Conservation (phyloP, 768 basidiomycete species). For the Rubroboletus pulcherrimus region DNA sequence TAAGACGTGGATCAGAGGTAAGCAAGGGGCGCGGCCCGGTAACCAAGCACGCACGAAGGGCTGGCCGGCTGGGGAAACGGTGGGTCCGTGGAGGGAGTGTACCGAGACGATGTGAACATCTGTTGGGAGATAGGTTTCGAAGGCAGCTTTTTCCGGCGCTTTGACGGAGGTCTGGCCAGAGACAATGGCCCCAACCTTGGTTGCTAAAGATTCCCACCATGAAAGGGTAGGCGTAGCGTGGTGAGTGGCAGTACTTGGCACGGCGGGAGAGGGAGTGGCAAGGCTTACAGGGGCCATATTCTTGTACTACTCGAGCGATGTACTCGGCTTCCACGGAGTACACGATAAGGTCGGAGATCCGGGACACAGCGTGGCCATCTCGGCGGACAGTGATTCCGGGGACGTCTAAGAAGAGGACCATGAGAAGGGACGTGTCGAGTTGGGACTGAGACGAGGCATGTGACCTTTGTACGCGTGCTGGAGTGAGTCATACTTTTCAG, state of each 20-base stretch:
- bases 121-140: slow-evolving; percentile 79
- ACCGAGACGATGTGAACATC: slow-evolving; percentile 90
- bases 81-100: slow-evolving; percentile 93
- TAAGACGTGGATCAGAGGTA: not conserved
- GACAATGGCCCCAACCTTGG: slow-evolving; percentile 88
- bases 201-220: slow-evolving; percentile 49
- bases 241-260: not conserved
- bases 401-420: slow-evolving; percentile 35
- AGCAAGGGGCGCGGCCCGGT: not conserved
- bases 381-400: slow-evolving; percentile 62
- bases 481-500: slow-evolving; percentile 65
- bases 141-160: slow-evolving; percentile 86
- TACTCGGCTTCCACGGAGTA: slow-evolving; percentile 94
- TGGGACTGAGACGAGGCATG: slow-evolving; percentile 31
- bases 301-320: slow-evolving; percentile 75
- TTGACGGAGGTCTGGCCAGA: slow-evolving; percentile 97
- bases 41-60: slow-evolving; percentile 61
- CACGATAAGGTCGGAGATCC: slow-evolving; percentile 88
- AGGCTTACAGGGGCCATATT: slow-evolving; percentile 86
- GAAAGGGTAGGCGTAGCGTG: not conserved
- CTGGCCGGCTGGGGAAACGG: slow-evolving; percentile 83
- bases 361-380: slow-evolving; percentile 87
- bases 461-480: slow-evolving; percentile 58
- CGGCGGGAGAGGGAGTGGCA: not conserved
- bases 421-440: slow-evolving; percentile 10